phyloP scores from a whole-genome alignment of 179 eudicot genomes.

The Carnegiea gigantea region DNA sequence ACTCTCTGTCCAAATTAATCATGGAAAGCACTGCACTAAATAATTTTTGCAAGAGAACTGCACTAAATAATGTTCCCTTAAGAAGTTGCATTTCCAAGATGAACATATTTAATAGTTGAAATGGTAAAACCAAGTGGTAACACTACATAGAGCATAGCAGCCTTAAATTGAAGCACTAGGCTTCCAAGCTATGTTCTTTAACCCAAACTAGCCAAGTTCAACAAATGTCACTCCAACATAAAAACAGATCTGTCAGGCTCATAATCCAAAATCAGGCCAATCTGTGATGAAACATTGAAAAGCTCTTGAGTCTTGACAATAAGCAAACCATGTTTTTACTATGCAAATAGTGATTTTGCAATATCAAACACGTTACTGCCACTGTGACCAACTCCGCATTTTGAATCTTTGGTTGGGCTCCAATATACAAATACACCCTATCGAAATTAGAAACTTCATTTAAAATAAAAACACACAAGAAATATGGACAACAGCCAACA shows the following conservation, averaged over 20 bases:
- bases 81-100: neutral
- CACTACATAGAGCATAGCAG: neutral
- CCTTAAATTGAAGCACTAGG: neutral
- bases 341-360: too few species aligned
- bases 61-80: neutral
- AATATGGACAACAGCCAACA: neutral
- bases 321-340: too few species aligned
- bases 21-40: neutral
- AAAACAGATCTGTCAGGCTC: neutral
- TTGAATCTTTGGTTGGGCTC: too few species aligned
- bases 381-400: too few species aligned
- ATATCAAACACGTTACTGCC: too few species aligned
- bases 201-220: neutral
- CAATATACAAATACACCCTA: too few species aligned
- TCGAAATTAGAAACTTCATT: neutral
- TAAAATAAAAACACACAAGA: neutral
- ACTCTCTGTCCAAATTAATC: neutral
- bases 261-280: too few species aligned
- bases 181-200: neutral
- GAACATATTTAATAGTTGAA: neutral
- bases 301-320: too few species aligned
- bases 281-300: too few species aligned
- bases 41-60: neutral
- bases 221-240: neutral
- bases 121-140: neutral